These are phyloP conservation scores for Brettanomyces sp. DNA, from an alignment of 805 yeast genomes.

Conservation along the genomic window DNA sequence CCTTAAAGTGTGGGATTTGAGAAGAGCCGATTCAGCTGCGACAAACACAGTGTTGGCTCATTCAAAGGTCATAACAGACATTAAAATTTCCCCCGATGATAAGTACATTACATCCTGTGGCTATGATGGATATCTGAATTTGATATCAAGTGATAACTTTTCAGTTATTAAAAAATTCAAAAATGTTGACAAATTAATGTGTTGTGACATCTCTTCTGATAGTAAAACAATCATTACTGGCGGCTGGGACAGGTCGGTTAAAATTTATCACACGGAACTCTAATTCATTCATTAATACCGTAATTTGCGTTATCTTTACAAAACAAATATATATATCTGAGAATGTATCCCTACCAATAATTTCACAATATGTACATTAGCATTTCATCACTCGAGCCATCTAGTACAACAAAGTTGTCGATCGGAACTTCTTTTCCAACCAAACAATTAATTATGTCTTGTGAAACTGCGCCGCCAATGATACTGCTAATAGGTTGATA, in stretches of 20 bases:
- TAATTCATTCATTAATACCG: too few species aligned
- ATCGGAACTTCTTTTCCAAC: constrained; percentile 72
- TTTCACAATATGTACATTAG: constrained; percentile 48
- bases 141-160: constrained; percentile 72
- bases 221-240: constrained; percentile 45
- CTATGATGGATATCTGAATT: constrained; percentile 59
- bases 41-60: constrained; percentile 57
- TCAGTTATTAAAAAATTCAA: constrained; percentile 38
- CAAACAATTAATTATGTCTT: constrained; percentile 77
- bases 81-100: constrained; percentile 39
- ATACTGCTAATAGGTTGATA: constrained; percentile 80
- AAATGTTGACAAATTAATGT: constrained; percentile 64
- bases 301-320: too few species aligned
- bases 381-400: constrained; percentile 62
- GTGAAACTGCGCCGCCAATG: constrained; percentile 83
- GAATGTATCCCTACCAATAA: not conserved
- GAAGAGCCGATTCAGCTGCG: constrained; percentile 30
- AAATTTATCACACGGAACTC: constrained; percentile 26
- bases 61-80: constrained; percentile 57
- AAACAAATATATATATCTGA: not conserved
- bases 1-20: constrained; percentile 79
- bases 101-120: constrained; percentile 50
- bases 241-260: constrained; percentile 81
- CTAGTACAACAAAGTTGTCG: constrained; percentile 71
- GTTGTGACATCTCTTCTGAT: constrained; percentile 39